Evolutionary conservation across 2,329 filamentous ascomycete species (phyloP).

Genomic region (Geoglossum cookeanum): DNA sequence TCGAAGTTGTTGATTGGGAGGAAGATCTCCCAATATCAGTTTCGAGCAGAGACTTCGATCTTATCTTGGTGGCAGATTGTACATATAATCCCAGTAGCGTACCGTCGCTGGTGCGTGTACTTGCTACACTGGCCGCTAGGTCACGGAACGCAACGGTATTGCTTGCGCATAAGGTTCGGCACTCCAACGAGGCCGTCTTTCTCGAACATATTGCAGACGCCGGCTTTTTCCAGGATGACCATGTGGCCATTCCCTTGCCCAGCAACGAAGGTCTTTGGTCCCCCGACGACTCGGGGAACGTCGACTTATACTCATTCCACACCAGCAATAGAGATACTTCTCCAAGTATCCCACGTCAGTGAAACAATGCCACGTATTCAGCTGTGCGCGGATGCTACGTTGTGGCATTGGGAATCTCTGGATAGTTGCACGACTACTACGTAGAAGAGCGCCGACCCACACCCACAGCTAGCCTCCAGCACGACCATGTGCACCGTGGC

Average conservation of each 20-base stretch:
- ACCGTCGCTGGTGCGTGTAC: constrained; percentile 39
- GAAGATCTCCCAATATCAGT: constrained; percentile 24
- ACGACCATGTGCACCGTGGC: neutral
- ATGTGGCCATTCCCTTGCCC: constrained; percentile 18
- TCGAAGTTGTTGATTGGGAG: constrained; percentile 45
- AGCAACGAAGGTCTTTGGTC: constrained; percentile 3
- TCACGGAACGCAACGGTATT: constrained; percentile 33
- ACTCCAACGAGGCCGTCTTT: constrained; percentile 46
- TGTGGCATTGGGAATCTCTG: neutral
- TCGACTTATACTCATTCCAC: neutral
- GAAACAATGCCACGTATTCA: neutral
- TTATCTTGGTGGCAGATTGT: constrained; percentile 50
- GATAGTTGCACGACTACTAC: neutral
- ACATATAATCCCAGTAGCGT: constrained; percentile 54
- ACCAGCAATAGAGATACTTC: neutral
- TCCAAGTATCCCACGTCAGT: neutral
- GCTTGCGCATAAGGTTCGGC: constrained; percentile 47
- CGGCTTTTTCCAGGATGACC: constrained; percentile 18
- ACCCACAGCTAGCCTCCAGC: neutral
- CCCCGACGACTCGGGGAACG: neutral
- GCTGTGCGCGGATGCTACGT: neutral
- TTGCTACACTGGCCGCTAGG: constrained; percentile 27
- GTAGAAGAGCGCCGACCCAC: neutral
- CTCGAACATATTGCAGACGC: constrained; percentile 37
- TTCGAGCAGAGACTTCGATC: constrained; percentile 24